Percentiles rank a stretch among this genome's conserved stretches.
Evolutionary conservation across 2,329 filamentous ascomycete species (phyloP).

Genomic region (Aotearoamyces nothofagi): DNA sequence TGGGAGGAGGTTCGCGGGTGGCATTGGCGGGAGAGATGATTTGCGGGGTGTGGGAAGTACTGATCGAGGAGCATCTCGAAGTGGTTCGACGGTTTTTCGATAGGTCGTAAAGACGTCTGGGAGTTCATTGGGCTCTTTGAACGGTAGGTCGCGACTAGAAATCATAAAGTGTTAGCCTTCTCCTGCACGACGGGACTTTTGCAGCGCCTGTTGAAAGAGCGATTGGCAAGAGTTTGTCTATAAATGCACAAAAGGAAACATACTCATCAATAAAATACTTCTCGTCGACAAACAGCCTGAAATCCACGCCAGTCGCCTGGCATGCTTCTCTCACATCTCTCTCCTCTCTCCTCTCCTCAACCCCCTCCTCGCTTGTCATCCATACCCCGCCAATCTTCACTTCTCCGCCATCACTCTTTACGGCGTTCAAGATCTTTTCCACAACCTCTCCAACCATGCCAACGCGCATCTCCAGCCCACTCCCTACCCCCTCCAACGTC

Average conservation of each 20-base stretch:
- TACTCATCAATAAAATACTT: constrained; percentile 73
- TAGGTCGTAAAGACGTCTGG: constrained; percentile 66
- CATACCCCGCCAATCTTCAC: constrained; percentile 46
- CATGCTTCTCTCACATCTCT: constrained; percentile 36
- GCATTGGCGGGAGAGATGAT: constrained; percentile 38
- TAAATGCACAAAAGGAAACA: too few relatives aligned
- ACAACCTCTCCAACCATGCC: constrained; percentile 46
- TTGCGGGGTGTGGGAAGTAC: constrained; percentile 35
- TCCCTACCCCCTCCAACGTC: constrained; percentile 40
- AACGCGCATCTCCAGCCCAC: constrained; percentile 46
- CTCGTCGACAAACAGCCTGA: constrained; percentile 56
- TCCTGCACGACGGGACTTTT: too few relatives aligned
- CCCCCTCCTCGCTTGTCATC: constrained; percentile 58
- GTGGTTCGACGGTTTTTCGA: constrained; percentile 56
- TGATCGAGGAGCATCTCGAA: constrained; percentile 47
- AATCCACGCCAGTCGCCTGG: constrained; percentile 35
- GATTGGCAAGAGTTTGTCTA: too few relatives aligned
- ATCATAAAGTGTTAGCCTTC: neutral
- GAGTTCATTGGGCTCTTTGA: constrained; percentile 40
- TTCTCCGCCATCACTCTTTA: constrained; percentile 19
- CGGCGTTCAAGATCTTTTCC: constrained; percentile 34
- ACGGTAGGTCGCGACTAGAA: constrained; percentile 52
- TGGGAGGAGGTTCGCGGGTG: constrained; percentile 33
- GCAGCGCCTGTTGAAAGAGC: neutral
- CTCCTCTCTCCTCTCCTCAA: constrained; percentile 55